Conservation (phyloP, 495 filamentous ascomycete genomes). For the Lophiotrema nucula region DNA sequence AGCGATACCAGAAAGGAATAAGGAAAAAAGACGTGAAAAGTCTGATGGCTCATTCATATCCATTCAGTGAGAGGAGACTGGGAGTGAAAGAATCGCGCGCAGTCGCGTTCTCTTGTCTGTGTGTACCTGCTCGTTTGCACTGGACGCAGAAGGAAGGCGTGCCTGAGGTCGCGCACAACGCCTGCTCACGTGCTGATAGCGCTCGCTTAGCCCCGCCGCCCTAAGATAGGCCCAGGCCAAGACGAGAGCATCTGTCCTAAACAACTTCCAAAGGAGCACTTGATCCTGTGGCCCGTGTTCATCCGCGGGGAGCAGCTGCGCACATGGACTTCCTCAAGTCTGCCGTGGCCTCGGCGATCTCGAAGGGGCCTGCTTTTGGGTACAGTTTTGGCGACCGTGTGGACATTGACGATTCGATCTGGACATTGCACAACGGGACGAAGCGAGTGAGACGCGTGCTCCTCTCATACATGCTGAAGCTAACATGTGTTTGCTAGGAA, state of each 20-base stretch:
- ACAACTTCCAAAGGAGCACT: neutral
- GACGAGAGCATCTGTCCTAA: neutral
- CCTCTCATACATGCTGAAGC: neutral
- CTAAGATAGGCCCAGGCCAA: neutral
- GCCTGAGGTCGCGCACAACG: no score
- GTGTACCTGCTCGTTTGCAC: no score
- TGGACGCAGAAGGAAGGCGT: neutral
- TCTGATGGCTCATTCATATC: no score
- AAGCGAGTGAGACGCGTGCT: constrained; percentile 62
- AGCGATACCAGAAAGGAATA: no score
- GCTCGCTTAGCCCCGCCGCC: neutral
- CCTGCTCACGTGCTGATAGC: neutral
- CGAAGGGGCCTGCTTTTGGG: constrained; percentile 87
- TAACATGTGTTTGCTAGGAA: constrained; percentile 57
- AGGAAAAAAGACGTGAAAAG: no score
- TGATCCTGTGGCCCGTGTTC: neutral
- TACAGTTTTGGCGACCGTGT: constrained; percentile 89
- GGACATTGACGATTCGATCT: constrained; percentile 84
- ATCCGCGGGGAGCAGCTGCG: neutral
- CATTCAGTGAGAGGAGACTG: no score
- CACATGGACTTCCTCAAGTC: constrained; percentile 96
- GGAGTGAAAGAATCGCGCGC: no score
- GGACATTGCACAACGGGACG: constrained; percentile 88
- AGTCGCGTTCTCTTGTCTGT: no score
- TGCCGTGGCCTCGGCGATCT: constrained; percentile 92